Conservation (phyloP, 169 alveolate species). For the Ichthyophthirius multifiliis region DNA sequence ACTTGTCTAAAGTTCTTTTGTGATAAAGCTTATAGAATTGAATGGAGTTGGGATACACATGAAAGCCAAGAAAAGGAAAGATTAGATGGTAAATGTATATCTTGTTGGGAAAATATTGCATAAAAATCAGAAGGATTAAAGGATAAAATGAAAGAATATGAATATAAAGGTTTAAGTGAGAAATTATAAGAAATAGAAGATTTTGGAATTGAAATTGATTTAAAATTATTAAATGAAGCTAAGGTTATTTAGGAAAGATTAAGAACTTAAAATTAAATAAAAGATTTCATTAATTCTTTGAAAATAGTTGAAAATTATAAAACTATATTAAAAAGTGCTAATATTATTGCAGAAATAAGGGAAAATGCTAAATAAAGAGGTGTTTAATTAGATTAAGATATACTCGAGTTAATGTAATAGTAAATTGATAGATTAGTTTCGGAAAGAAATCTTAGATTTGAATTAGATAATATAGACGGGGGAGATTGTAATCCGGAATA, state of each 20-base stretch:
- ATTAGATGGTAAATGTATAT: slow-evolving; percentile 68
- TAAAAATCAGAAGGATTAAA: slow-evolving; percentile 48
- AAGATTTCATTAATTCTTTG: slow-evolving; percentile 47
- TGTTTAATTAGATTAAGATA: slow-evolving; percentile 52
- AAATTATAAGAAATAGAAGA: slow-evolving; percentile 33
- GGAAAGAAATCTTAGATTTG: slow-evolving; percentile 67
- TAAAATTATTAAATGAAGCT: slow-evolving; percentile 55
- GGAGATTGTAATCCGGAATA: slow-evolving; percentile 54
- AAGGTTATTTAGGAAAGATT: slow-evolving; percentile 55
- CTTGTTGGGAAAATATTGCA: slow-evolving; percentile 49
- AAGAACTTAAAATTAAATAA: slow-evolving; percentile 60
- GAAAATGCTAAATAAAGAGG: slow-evolving; percentile 56
- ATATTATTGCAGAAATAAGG: slow-evolving; percentile 48
- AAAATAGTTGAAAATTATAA: slow-evolving; percentile 62
- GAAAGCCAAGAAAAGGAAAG: slow-evolving; percentile 58
- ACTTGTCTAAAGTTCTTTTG: slow-evolving; percentile 56
- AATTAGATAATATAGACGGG: slow-evolving; percentile 59
- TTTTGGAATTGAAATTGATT: slow-evolving; percentile 58
- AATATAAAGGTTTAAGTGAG: slow-evolving; percentile 47
- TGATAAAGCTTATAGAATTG: slow-evolving; percentile 37
- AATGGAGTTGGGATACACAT: slow-evolving; percentile 64
- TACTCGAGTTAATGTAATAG: slow-evolving; percentile 38
- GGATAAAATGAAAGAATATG: slow-evolving; percentile 51
- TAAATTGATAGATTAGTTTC: slow-evolving; percentile 64
- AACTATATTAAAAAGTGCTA: slow-evolving; percentile 65